A percentile compares a stretch with the other conserved stretches of the same genome.
Conservation (phyloP, 1,284 basidiomycete genomes). For the Coniferiporia sulphurascens region DNA sequence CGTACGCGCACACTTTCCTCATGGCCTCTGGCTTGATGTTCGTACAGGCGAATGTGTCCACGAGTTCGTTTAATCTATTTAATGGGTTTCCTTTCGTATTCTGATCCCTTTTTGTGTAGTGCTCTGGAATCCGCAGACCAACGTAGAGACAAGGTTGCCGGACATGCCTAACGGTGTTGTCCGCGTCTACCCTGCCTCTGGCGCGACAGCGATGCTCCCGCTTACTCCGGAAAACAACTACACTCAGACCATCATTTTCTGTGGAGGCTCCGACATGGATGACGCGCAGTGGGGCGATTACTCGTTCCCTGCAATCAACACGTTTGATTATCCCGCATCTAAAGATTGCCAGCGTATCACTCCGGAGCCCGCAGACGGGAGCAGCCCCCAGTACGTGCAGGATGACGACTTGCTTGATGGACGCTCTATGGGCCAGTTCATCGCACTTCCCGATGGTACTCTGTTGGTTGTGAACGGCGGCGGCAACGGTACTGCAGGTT, state of each 20-base stretch:
- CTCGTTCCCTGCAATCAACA: slow-evolving; percentile 60
- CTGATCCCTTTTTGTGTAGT: slow-evolving; percentile 34
- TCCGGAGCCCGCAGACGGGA: slow-evolving; percentile 71
- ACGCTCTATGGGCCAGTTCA: slow-evolving; percentile 86
- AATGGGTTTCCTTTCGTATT: background rate
- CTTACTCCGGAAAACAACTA: slow-evolving; percentile 88
- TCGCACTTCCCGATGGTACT: slow-evolving; percentile 73
- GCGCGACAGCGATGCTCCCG: slow-evolving; percentile 86
- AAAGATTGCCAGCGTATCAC: slow-evolving; percentile 69
- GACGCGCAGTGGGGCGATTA: slow-evolving; percentile 70
- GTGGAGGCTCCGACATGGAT: slow-evolving; percentile 79
- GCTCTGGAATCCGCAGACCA: slow-evolving; percentile 57
- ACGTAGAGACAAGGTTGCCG: slow-evolving; percentile 57
- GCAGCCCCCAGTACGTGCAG: slow-evolving; percentile 47
- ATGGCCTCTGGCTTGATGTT: slow-evolving; percentile 82
- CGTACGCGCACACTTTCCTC: slow-evolving; percentile 84
- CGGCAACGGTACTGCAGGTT: slow-evolving; percentile 72
- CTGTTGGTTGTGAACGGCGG: slow-evolving; percentile 78
- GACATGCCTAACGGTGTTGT: slow-evolving; percentile 62
- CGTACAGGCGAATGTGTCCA: slow-evolving; percentile 81
- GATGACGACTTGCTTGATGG: slow-evolving; percentile 72
- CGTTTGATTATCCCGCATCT: slow-evolving; percentile 61
- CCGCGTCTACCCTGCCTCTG: slow-evolving; percentile 91
- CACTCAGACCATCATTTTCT: slow-evolving; percentile 82
- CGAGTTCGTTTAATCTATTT: slow-evolving; percentile 43